phyloP scores from a whole-genome alignment of 495 filamentous ascomycete genomes.

The Penicillium argentinense region DNA sequence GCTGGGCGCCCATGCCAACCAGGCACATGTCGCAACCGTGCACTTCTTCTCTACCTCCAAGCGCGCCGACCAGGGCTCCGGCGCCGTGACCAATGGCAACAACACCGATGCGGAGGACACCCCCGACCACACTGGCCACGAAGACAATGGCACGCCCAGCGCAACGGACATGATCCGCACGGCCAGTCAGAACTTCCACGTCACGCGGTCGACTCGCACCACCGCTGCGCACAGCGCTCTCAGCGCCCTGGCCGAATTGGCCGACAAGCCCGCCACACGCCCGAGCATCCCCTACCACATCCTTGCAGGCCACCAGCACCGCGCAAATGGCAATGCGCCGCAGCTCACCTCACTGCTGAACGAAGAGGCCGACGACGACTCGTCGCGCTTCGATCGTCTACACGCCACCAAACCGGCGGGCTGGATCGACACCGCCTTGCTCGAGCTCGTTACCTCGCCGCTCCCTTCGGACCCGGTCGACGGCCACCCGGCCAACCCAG shows the following conservation, averaged over 20 bases:
- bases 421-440: constrained; percentile 40
- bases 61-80: constrained; percentile 45
- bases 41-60: constrained; percentile 54
- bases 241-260: constrained; percentile 60
- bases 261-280: constrained; percentile 62
- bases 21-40: constrained; percentile 65
- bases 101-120: constrained; percentile 48
- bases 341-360: constrained; percentile 52
- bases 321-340: constrained; percentile 45
- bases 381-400: constrained; percentile 55
- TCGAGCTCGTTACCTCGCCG: constrained; percentile 37
- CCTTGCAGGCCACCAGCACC: constrained; percentile 50
- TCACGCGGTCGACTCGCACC: constrained; percentile 68
- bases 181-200: constrained; percentile 62
- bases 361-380: constrained; percentile 60
- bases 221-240: constrained; percentile 54
- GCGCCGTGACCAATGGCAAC: constrained; percentile 43
- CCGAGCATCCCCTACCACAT: constrained; percentile 63
- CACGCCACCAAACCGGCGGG: constrained; percentile 30
- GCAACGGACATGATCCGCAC: constrained; percentile 71
- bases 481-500: constrained; percentile 34
- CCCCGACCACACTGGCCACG: constrained; percentile 48
- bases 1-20: constrained; percentile 70
- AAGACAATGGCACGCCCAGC: constrained; percentile 51
- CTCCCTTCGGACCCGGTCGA: constrained; percentile 28